Evolutionary conservation across 139 green algal species (phyloP).

Genomic region (Coelastrella sp.): DNA sequence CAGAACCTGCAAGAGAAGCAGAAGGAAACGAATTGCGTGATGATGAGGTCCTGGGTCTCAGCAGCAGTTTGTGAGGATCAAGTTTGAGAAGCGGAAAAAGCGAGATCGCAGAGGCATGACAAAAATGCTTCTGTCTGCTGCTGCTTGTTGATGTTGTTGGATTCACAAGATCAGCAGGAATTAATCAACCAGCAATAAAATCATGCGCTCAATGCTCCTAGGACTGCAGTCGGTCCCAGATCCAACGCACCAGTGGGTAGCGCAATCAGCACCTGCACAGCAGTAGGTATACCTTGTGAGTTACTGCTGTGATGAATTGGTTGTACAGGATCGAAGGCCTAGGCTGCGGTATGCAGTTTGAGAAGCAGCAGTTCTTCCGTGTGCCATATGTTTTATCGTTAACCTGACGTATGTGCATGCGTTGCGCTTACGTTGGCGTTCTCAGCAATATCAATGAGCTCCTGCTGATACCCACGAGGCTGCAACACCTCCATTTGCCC

Average conservation of each 20-base stretch:
- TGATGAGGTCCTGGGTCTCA: not conserved
- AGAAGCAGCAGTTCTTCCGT: not conserved
- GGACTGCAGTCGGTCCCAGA: not conserved
- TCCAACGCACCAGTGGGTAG: constrained; percentile 24
- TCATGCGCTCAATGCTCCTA: not conserved
- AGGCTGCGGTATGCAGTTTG: not conserved
- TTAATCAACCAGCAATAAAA: not conserved
- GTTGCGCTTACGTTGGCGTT: not conserved
- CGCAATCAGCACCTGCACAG: constrained; percentile 24
- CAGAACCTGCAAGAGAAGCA: constrained; percentile 9
- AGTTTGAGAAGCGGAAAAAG: not conserved
- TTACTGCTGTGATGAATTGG: not conserved
- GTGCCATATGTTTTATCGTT: too few relatives aligned
- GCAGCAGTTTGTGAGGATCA: not conserved
- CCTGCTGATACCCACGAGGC: constrained; percentile 15
- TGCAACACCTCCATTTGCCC: not conserved
- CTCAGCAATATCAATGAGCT: constrained; percentile 16
- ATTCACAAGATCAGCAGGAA: not conserved
- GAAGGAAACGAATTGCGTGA: not conserved
- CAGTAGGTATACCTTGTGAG: not conserved
- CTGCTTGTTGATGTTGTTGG: not conserved
- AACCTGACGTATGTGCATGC: not conserved
- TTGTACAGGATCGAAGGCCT: not conserved
- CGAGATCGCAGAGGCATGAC: not conserved
- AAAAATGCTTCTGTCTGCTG: not conserved